Evolutionary conservation across 768 basidiomycete genomes (phyloP).

Genomic region (Suillus paluster): DNA sequence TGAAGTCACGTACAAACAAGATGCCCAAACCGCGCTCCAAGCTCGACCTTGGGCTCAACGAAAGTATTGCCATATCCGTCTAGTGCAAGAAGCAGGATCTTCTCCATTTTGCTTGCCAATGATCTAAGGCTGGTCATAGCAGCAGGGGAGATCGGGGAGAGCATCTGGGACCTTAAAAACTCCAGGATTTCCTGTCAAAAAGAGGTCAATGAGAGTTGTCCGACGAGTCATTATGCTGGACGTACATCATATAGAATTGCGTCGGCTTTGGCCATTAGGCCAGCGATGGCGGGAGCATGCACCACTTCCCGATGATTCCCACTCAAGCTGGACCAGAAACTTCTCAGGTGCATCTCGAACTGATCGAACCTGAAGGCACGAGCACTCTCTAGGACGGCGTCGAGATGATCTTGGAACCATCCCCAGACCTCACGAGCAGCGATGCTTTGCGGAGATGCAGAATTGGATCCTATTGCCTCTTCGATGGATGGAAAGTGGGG

Average conservation of each 20-base stretch:
- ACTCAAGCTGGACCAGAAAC: constrained; percentile 80
- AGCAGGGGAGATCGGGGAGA: constrained; percentile 70
- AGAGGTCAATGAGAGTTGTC: constrained; percentile 21
- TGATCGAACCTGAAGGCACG: constrained; percentile 84
- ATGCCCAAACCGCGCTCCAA: constrained; percentile 90
- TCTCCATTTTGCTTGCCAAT: constrained; percentile 91
- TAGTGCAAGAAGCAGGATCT: constrained; percentile 79
- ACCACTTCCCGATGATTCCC: constrained; percentile 86
- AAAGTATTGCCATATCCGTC: constrained; percentile 88
- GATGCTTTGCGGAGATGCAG: constrained; percentile 75
- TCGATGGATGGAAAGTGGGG: constrained; percentile 86
- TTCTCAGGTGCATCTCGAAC: constrained; percentile 84
- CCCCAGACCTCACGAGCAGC: constrained; percentile 88
- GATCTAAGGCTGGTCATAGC: constrained; percentile 76
- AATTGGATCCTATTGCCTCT: constrained; percentile 77
- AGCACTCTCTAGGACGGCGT: constrained; percentile 78
- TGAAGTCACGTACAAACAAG: constrained; percentile 70
- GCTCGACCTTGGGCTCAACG: constrained; percentile 89
- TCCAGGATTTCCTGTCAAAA: constrained; percentile 80
- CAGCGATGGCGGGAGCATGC: constrained; percentile 86
- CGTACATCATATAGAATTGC: constrained; percentile 90
- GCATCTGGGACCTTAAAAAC: constrained; percentile 81
- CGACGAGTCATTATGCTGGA: constrained; percentile 19
- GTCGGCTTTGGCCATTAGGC: constrained; percentile 88
- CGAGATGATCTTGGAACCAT: constrained; percentile 92